phyloP scores from a whole-genome alignment of 2,329 filamentous ascomycete species.

The Cryphonectria naterciae region DNA sequence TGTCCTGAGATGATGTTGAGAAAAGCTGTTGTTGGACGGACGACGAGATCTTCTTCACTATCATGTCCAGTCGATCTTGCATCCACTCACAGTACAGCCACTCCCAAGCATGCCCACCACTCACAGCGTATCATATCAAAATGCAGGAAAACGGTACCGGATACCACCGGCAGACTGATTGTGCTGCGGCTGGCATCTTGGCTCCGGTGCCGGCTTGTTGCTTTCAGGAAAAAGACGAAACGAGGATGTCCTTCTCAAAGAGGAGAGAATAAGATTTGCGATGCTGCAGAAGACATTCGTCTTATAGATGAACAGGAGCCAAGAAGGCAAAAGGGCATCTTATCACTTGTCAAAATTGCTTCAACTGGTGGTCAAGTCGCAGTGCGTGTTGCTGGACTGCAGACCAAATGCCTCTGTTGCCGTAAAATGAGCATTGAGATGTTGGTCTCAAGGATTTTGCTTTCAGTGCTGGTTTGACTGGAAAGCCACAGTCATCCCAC shows the following conservation, averaged over 20 bases:
- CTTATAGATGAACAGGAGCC: not conserved
- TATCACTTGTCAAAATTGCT: not conserved
- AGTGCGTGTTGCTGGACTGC: not conserved
- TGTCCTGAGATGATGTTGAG: not conserved
- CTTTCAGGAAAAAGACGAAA: not conserved
- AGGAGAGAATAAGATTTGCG: not conserved
- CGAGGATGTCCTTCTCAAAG: not conserved
- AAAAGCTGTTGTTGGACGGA: not conserved
- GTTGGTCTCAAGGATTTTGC: too few relatives aligned
- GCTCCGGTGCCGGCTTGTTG: slow-evolving; percentile 6
- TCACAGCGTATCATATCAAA: not conserved
- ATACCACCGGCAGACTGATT: slow-evolving; percentile 4
- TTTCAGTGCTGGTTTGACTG: not conserved
- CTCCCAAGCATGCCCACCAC: not conserved
- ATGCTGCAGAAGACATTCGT: not conserved
- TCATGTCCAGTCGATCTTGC: not conserved
- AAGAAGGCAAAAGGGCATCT: too few relatives aligned
- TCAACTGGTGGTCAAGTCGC: not conserved
- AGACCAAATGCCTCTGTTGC: not conserved
- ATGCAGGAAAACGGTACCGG: slow-evolving; percentile 1
- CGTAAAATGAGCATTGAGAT: not conserved
- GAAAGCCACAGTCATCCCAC: not conserved
- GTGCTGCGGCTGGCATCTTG: not conserved
- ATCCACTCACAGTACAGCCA: not conserved
- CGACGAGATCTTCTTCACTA: not conserved